These are phyloP conservation scores for Rhipidocladum racemiflorum DNA, from an alignment of 176 grass and related monocot species.

Conservation along the genomic window DNA sequence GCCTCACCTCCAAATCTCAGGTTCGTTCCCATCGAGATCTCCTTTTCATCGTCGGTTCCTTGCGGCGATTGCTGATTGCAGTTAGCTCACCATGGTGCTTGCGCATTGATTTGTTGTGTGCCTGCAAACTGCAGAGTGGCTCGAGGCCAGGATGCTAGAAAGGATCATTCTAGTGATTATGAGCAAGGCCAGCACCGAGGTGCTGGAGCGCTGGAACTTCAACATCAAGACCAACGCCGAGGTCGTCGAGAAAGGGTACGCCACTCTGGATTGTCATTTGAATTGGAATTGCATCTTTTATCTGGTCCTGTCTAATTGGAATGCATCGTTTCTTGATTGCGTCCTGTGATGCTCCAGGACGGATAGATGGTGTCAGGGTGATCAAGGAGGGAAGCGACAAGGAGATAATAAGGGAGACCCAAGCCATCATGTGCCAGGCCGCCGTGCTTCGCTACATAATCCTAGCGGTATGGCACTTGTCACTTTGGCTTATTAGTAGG, in stretches of 20 bases:
- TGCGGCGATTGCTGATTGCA: background rate
- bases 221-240: constrained; percentile 81
- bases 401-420: constrained; percentile 98
- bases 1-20: constrained; percentile 74
- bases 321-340: background rate
- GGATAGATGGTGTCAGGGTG: constrained; percentile 32
- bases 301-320: background rate
- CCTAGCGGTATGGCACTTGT: too few species aligned
- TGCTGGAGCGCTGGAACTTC: constrained; percentile 92
- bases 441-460: too few species aligned
- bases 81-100: background rate
- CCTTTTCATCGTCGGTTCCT: too few species aligned
- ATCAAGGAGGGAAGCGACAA: constrained; percentile 92
- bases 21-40: constrained; percentile 6
- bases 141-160: constrained; percentile 77
- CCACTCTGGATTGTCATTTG: background rate
- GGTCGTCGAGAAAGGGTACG: constrained; percentile 87
- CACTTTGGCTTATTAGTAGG: too few species aligned
- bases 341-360: background rate
- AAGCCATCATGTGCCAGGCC: too few species aligned
- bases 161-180: constrained; percentile 83
- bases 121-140: constrained; percentile 54
- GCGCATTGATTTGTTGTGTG: background rate
- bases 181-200: constrained; percentile 83
- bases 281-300: background rate